Evolutionary conservation across 2,329 filamentous ascomycete genomes (phyloP).

Genomic region (Tolypocladium inflatum): DNA sequence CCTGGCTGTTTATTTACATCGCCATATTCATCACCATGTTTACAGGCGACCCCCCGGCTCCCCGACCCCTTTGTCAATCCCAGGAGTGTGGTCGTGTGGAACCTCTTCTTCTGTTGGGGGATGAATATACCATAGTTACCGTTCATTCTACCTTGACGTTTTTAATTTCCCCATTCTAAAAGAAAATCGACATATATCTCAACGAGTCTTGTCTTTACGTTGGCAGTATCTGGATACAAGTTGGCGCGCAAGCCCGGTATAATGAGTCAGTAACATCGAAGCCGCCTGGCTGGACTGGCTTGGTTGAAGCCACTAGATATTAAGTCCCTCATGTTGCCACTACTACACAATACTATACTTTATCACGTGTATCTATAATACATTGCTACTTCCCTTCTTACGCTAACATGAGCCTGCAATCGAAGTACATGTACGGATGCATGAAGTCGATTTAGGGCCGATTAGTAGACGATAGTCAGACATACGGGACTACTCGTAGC

Average conservation of each 20-base stretch:
- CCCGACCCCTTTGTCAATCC: neutral
- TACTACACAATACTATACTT: too few species aligned
- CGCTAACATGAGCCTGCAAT: neutral
- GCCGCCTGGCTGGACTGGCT: neutral
- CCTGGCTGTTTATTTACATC: too few species aligned
- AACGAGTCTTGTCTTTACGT: neutral
- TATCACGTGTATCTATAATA: neutral
- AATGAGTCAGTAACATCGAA: neutral
- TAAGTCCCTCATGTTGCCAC: neutral
- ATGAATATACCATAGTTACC: neutral
- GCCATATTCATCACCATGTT: neutral
- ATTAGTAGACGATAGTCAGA: neutral
- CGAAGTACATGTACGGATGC: neutral
- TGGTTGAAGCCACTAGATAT: neutral
- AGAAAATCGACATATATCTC: neutral
- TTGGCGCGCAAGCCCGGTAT: neutral
- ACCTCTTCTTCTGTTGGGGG: neutral
- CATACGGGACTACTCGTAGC: neutral
- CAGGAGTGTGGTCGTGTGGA: neutral
- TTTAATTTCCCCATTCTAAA: neutral
- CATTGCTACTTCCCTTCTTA: neutral
- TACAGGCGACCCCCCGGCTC: neutral
- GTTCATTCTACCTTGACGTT: too few species aligned
- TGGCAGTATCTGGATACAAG: neutral
- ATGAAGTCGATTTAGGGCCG: neutral